phyloP scores from a whole-genome alignment of 305 asterid species.

The Lippia alba region DNA sequence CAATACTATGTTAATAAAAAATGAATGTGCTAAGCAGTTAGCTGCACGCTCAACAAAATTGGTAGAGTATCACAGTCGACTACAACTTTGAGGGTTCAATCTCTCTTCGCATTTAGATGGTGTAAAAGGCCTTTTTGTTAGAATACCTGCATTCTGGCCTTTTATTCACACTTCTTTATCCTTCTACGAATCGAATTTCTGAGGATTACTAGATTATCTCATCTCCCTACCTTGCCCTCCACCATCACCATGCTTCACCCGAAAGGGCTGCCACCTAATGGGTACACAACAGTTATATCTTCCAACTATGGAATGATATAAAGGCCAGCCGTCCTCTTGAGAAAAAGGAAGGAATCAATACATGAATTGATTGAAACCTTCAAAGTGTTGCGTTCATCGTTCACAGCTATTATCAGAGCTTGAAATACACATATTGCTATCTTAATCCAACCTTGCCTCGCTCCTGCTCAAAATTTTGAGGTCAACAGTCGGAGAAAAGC shows the following conservation, averaged over 20 bases:
- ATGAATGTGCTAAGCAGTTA: no score
- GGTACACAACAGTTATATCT: conserved; percentile 96
- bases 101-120: conserved; percentile 89
- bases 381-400: conserved; percentile 84
- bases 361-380: conserved; percentile 67
- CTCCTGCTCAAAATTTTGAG: conserved; percentile 53
- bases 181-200: conserved; percentile 23
- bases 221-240: conserved; percentile 28
- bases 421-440: conserved; percentile 95
- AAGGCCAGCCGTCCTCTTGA: conserved; percentile 95
- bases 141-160: conserved; percentile 60
- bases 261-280: conserved; percentile 86
- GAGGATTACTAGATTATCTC: conserved; percentile 13
- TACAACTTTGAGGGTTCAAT: conserved; percentile 78
- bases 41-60: no score
- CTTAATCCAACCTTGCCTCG: conserved; percentile 99
- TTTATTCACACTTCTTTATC: conserved; percentile 77
- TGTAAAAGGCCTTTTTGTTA: conserved; percentile 90
- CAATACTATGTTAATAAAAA: no score
- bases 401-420: conserved; percentile 92
- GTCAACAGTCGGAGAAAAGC: no score
- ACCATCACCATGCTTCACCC: conserved; percentile 48
- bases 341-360: conserved; percentile 62
- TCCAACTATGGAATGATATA: conserved; percentile 95
- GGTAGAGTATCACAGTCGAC: no score